Base-by-base conservation (phyloP, 2,329 filamentous ascomycete species). In the Stagonosporopsis chrysanthemi region DNA sequence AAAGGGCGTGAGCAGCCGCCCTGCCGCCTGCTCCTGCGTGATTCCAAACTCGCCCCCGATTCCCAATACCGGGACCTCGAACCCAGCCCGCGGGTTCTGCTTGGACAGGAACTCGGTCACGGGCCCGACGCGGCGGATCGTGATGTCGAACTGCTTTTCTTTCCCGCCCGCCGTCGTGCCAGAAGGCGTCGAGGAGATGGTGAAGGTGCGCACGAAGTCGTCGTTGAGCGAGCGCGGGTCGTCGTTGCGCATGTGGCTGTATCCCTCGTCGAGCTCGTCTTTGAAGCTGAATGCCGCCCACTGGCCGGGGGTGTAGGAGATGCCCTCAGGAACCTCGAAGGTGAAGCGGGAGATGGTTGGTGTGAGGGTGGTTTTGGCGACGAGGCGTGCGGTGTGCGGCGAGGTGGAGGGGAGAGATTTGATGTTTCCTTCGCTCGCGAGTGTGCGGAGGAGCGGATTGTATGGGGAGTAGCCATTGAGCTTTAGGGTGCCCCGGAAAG, bases 171-270 rank as follows among this genome's bases (percentile, higher is more conserved):
- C 36, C 1, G 5, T 6, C 6, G 4, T 17, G 2, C 19, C 7
- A 15, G 39, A 31, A 2, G 87, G 85, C 1, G 79, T 75, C 2
- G 84, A 90, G 1, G 89, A 90, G 0, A 96, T 83, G 2, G 92
- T 96, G 69, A 96, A 96, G 0, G 91, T 96, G 26, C 92, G 82
- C 4, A 95, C 81, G 60, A 86, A 93, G 71, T 97, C 91, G 70
- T 96, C 92, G 66, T 96, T 97, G 15, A 96, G 74, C 65, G 87
- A 90, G 62, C 83, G 83, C 5, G 92, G 92, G 63, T 96, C 91
- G 55, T 90, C 86, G 61, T 96, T 88, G 2, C 87, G 82, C 92
- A 96, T 96, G 72, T 96, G 92, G 45, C 83, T 85, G 74, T 92
- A 96, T 0, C 92, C 92, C 11, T 81, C 74, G 61, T 90, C 86